Evolutionary conservation across 768 basidiomycete species (phyloP).

Genomic region (Lactarius quietus): DNA sequence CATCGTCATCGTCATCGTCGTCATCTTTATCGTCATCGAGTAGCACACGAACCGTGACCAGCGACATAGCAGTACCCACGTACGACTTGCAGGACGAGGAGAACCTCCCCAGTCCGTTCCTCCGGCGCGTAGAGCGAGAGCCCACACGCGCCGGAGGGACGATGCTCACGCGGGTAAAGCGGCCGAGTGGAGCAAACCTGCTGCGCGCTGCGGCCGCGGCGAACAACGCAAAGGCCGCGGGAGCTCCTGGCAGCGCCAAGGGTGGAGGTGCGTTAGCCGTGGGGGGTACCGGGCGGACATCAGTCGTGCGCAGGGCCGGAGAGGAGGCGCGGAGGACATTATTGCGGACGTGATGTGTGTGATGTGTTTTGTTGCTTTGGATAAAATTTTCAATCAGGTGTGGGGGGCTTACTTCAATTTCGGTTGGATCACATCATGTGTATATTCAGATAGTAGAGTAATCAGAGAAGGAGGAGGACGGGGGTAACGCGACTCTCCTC

Average conservation of each 20-base stretch:
- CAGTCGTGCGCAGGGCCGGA: constrained; percentile 42
- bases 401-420: too few species aligned
- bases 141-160: constrained; percentile 20
- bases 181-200: constrained; percentile 50
- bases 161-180: constrained; percentile 32
- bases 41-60: constrained; percentile 1
- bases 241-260: background rate
- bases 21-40: background rate
- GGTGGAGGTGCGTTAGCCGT: background rate
- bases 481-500: background rate
- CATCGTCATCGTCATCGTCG: background rate
- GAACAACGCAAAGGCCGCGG: constrained; percentile 41
- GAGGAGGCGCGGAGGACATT: constrained; percentile 52
- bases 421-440: background rate
- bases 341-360: constrained; percentile 32
- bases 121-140: constrained; percentile 53
- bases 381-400: background rate
- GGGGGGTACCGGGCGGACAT: constrained; percentile 23
- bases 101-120: constrained; percentile 81
- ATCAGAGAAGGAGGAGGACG: background rate
- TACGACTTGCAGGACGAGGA: constrained; percentile 78
- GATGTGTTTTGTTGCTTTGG: background rate
- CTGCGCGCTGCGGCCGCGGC: constrained; percentile 59
- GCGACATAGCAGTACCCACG: background rate
- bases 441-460: background rate